phyloP scores from a whole-genome alignment of 73 alveolate species.

The Blepharisma japonicum region DNA sequence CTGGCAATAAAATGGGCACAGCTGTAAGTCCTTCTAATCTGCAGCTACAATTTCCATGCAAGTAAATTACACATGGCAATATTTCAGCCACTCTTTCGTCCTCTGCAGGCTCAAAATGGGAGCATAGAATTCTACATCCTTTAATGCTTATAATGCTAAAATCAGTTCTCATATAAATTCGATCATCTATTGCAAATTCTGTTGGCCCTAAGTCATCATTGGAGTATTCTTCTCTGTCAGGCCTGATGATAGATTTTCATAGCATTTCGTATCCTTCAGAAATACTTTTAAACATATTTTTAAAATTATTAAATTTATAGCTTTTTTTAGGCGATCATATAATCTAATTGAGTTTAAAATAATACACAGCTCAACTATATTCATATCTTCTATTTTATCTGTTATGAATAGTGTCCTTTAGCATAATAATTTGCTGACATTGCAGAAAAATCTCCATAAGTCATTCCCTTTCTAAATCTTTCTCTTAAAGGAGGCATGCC shows the following conservation, averaged over 20 bases:
- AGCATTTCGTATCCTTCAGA: constrained; percentile 49
- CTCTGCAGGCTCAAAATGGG: constrained; percentile 37
- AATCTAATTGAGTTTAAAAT: no score
- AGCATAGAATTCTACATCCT: constrained; percentile 39
- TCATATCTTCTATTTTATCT: no score
- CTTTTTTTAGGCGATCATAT: not conserved
- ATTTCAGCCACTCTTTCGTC: constrained; percentile 20
- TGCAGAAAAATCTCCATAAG: not conserved
- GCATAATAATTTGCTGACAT: no score
- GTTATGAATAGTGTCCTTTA: no score
- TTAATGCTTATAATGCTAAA: constrained; percentile 24
- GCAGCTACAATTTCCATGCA: constrained; percentile 72
- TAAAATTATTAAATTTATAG: not conserved
- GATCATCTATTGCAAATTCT: constrained; percentile 30
- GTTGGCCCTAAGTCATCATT: constrained; percentile 42
- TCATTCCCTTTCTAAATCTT: not conserved
- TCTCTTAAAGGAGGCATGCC: not conserved
- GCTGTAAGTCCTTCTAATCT: constrained; percentile 71
- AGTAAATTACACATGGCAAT: constrained; percentile 81
- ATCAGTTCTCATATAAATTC: constrained; percentile 36
- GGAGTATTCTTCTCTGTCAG: constrained; percentile 59
- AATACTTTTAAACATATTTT: no score
- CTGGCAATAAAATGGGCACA: constrained; percentile 55
- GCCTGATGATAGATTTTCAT: constrained; percentile 75
- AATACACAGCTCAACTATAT: no score